Percentiles rank a stretch among this genome's conserved stretches.
Evolutionary conservation across 805 yeast species (phyloP).

Genomic region (Wickerhamomyces hampshirensis): DNA sequence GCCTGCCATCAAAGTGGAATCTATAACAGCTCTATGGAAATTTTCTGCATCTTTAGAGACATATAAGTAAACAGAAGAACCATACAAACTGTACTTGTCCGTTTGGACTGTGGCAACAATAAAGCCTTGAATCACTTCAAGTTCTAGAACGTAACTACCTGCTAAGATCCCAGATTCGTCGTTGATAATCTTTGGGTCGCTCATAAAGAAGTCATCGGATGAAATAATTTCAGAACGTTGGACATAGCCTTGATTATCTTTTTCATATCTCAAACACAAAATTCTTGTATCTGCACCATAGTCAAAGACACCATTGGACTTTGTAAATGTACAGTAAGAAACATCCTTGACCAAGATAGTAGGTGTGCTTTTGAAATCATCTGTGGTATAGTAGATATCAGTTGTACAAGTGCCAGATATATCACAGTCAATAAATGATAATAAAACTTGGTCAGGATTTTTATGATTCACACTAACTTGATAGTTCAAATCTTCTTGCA

Average conservation of each 20-base stretch:
- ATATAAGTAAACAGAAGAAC: slow-evolving; percentile 20
- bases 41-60: slow-evolving; percentile 30
- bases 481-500: slow-evolving; percentile 17
- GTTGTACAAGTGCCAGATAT: slow-evolving; percentile 27
- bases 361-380: slow-evolving; percentile 37
- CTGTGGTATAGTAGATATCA: slow-evolving; percentile 37
- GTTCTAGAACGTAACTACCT: slow-evolving; percentile 27
- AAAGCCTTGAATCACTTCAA: slow-evolving; percentile 28
- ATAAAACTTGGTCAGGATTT: slow-evolving; percentile 33
- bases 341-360: slow-evolving; percentile 19
- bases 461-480: slow-evolving; percentile 34
- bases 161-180: slow-evolving; percentile 28
- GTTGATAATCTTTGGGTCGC: slow-evolving; percentile 24
- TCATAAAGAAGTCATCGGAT: slow-evolving; percentile 42
- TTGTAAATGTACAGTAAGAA: slow-evolving; percentile 30
- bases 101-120: slow-evolving; percentile 29
- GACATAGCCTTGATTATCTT: slow-evolving; percentile 30
- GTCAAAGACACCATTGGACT: slow-evolving; percentile 21
- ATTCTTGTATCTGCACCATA: slow-evolving; percentile 28
- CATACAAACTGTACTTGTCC: slow-evolving; percentile 15
- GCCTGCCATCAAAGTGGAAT: slow-evolving; percentile 15
- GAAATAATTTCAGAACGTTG: slow-evolving; percentile 26
- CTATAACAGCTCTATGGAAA: slow-evolving; percentile 32
- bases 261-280: slow-evolving; percentile 40
- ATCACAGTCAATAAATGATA: slow-evolving; percentile 27